phyloP scores from a whole-genome alignment of 1,284 basidiomycete species.

The Cutaneotrichosporon mucoides region DNA sequence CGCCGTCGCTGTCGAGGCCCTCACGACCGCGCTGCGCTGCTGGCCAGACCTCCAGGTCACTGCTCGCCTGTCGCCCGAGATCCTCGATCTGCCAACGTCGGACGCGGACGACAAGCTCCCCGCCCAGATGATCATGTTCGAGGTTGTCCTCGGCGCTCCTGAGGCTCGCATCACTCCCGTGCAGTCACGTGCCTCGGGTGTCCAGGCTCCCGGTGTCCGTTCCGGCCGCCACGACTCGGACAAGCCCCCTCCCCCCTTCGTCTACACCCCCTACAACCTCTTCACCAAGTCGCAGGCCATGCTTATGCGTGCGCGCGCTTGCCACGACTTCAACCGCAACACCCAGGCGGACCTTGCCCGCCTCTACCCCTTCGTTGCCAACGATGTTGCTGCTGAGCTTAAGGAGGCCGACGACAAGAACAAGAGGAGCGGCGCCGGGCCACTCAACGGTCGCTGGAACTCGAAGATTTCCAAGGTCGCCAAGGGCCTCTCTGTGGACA shows the following conservation, averaged over 20 bases:
- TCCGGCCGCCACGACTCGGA: slow-evolving; percentile 44
- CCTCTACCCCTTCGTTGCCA: slow-evolving; percentile 44
- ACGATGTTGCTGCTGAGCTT: slow-evolving; percentile 41
- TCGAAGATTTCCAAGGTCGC: slow-evolving; percentile 18
- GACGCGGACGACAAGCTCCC: slow-evolving; percentile 42
- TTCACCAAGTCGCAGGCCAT: slow-evolving; percentile 53
- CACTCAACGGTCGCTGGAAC: slow-evolving; percentile 19
- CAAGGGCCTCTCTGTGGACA: slow-evolving; percentile 22
- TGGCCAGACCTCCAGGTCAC: slow-evolving; percentile 50
- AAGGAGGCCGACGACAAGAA: slow-evolving; percentile 32
- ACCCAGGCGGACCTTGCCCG: slow-evolving; percentile 45
- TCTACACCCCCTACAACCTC: slow-evolving; percentile 53
- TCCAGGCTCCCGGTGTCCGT: slow-evolving; percentile 37
- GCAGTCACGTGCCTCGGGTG: slow-evolving; percentile 42
- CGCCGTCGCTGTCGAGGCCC: slow-evolving; percentile 52
- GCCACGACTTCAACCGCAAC: slow-evolving; percentile 46
- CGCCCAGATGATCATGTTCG: slow-evolving; percentile 51
- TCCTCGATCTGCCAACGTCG: slow-evolving; percentile 51
- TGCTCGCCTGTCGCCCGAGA: slow-evolving; percentile 52
- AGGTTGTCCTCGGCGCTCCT: slow-evolving; percentile 51
- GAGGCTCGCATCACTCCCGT: slow-evolving; percentile 38
- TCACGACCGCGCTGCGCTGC: slow-evolving; percentile 50
- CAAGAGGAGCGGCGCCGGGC: too few species aligned
- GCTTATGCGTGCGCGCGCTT: slow-evolving; percentile 48
- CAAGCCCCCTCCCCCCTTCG: slow-evolving; percentile 51